Base-by-base conservation (phyloP, 2,329 filamentous ascomycete genomes). In the Sarocladium brachiariae region DNA sequence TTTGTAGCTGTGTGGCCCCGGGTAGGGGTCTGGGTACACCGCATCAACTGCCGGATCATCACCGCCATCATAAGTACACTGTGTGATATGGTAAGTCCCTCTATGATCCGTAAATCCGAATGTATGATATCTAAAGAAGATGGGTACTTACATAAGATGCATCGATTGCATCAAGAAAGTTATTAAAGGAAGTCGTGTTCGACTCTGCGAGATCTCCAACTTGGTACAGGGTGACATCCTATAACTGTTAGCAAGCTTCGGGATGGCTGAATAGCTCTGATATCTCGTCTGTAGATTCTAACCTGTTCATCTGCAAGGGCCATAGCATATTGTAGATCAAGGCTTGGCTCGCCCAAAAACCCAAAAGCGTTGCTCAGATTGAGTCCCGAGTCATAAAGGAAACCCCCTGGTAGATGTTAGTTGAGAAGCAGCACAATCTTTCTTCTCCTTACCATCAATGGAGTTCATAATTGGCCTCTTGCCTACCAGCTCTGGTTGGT, bases 181-280 rank as follows among this genome's bases (percentile, higher is more conserved):
- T 43, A 25, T 43, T 43, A 23, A 43, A 43, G 8, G 39, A 43
- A 13, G 39, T 43, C 23, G 27, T 25, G 39, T 43, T 43, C 11
- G 39, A 24, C 39, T 43, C 39, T 43, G 39, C 39, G 21, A 43
- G 39, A 25, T 43, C 39, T 43, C 39, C 39, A 19, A 43, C 39
- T 43, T 43, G 39, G 39, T 43, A 43, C 21, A 43, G 23, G 5
- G 23, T 43, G 13, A 43, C 21, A 3, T 43, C 39, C 39, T 43
- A 21, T 14, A 16, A 9, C 7, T 25, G 11, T 43, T 9, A 14
- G 6, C 8, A n/a, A 43, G n/a, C n/a, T 14, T 27, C 23, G 21
- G 19, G n/a, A 9, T 10, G 16, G 7, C 14, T 19, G 5, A 23
- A 39, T n/a, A n/a, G n/a, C 19, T 39, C 7, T 30, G 7, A 30